Evolutionary conservation across 2,329 filamentous ascomycete species (phyloP).

Genomic region (Phialemoniopsis sp.): DNA sequence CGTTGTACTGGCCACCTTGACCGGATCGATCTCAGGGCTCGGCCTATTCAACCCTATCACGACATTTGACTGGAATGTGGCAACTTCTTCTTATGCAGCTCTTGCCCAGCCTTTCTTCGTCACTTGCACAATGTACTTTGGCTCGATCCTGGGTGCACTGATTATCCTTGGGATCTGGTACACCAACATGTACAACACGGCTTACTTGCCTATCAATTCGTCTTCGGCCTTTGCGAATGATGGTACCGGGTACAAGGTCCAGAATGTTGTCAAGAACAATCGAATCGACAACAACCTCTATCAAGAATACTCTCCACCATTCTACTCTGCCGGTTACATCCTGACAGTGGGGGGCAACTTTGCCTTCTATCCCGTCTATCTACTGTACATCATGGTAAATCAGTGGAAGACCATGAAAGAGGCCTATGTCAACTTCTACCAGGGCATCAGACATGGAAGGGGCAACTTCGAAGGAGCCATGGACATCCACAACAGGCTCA

Average conservation of each 20-base stretch:
- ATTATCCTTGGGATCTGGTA: conserved; percentile 36
- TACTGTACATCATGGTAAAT: conserved; percentile 36
- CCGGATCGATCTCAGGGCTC: conserved; percentile 32
- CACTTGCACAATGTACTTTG: conserved; percentile 27
- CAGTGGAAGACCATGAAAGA: conserved; percentile 30
- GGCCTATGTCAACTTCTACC: conserved; percentile 33
- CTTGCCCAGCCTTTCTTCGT: conserved; percentile 35
- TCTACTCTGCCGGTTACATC: conserved; percentile 36
- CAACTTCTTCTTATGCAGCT: conserved; percentile 30
- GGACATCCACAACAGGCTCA: conserved; percentile 36
- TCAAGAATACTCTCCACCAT: conserved; percentile 36
- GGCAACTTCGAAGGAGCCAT: conserved; percentile 36
- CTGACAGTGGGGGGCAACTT: conserved; percentile 36
- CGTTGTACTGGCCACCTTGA: conserved; percentile 32
- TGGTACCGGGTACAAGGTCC: conserved; percentile 32
- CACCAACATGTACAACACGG: conserved; percentile 35
- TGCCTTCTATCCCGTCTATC: conserved; percentile 37
- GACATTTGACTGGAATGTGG: conserved; percentile 46
- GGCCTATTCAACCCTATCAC: conserved; percentile 43
- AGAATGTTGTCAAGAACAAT: conserved; percentile 18
- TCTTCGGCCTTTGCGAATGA: conserved; percentile 39
- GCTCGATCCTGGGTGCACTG: conserved; percentile 25
- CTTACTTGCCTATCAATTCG: conserved; percentile 44
- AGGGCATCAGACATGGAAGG: conserved; percentile 28
- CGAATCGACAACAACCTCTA: too few relatives aligned